phyloP scores from a whole-genome alignment of 805 yeast species.

The Ogataea degrootiae region DNA sequence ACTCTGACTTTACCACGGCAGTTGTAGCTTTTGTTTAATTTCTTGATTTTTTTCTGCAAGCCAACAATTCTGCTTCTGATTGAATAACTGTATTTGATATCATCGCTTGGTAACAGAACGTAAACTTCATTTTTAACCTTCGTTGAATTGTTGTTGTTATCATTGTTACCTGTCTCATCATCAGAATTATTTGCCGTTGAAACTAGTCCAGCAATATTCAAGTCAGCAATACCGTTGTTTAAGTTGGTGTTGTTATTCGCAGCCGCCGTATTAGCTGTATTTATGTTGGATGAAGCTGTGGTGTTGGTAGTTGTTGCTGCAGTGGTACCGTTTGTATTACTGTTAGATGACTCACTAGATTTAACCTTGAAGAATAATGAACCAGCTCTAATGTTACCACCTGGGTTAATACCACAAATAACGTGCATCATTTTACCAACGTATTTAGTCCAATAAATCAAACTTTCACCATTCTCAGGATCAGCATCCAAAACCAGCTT shows the following conservation, averaged over 20 bases:
- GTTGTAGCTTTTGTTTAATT: constrained; percentile 41
- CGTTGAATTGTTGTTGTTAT: constrained; percentile 30
- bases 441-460: constrained; percentile 70
- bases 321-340: constrained; percentile 7
- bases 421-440: constrained; percentile 72
- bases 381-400: constrained; percentile 67
- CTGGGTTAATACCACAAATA: constrained; percentile 77
- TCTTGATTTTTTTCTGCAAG: constrained; percentile 56
- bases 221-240: constrained; percentile 11
- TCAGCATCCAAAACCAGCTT: constrained; percentile 42
- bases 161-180: constrained; percentile 10
- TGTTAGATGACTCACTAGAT: neutral
- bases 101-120: constrained; percentile 41
- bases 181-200: constrained; percentile 17
- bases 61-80: constrained; percentile 55
- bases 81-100: constrained; percentile 53
- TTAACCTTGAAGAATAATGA: constrained; percentile 43
- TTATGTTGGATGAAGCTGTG: constrained; percentile 2
- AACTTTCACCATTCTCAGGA: constrained; percentile 36
- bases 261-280: constrained; percentile 1
- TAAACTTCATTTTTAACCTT: constrained; percentile 24
- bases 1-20: constrained; percentile 48
- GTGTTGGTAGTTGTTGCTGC: constrained; percentile 4
- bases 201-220: constrained; percentile 1
- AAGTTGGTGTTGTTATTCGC: too few species aligned